Conservation (phyloP, 345 rosid species). For the Pugionium dolabratum region DNA sequence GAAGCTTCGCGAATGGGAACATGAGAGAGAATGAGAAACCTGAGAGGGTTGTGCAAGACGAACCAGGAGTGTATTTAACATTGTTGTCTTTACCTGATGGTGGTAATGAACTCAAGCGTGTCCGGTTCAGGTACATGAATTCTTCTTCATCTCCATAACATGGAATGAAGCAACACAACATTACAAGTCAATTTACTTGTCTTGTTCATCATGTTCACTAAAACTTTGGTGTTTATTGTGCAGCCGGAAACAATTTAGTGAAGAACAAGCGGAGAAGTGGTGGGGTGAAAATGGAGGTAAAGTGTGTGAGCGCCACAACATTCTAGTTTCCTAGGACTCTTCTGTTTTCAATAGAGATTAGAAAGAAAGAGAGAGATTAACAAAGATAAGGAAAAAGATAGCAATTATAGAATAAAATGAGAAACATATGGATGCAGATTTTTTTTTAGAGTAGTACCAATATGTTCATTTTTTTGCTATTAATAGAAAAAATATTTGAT, state of each 20-base stretch:
- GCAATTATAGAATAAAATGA: constrained; percentile 26
- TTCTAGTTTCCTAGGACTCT: constrained; percentile 31
- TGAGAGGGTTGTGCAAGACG: constrained; percentile 67
- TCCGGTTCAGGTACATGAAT: constrained; percentile 72
- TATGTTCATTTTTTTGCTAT: constrained; percentile 15
- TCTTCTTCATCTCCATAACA: background rate
- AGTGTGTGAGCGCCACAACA: constrained; percentile 62
- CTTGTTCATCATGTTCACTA: constrained; percentile 1
- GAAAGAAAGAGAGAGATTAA: constrained; percentile 1
- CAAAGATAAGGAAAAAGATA: constrained; percentile 16
- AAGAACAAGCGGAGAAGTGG: constrained; percentile 88
- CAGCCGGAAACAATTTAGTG: constrained; percentile 75
- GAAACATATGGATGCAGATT: constrained; percentile 14
- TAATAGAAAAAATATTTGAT: constrained; percentile 12
- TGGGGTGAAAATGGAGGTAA: constrained; percentile 75
- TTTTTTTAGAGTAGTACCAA: constrained; percentile 1
- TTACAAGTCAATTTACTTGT: background rate
- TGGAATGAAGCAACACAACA: background rate
- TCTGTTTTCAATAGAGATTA: constrained; percentile 3
- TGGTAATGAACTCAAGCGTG: constrained; percentile 73
- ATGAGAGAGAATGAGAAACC: constrained; percentile 52
- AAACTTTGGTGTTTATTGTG: constrained; percentile 7
- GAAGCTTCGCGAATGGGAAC: constrained; percentile 45
- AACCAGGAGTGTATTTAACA: constrained; percentile 80
- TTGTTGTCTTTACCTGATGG: constrained; percentile 61